Percentiles rank a stretch among this genome's conserved stretches.
These are phyloP conservation scores for Cystobasidium slooffiae DNA, from an alignment of 1,284 basidiomycete species.

Conservation along the genomic window DNA sequence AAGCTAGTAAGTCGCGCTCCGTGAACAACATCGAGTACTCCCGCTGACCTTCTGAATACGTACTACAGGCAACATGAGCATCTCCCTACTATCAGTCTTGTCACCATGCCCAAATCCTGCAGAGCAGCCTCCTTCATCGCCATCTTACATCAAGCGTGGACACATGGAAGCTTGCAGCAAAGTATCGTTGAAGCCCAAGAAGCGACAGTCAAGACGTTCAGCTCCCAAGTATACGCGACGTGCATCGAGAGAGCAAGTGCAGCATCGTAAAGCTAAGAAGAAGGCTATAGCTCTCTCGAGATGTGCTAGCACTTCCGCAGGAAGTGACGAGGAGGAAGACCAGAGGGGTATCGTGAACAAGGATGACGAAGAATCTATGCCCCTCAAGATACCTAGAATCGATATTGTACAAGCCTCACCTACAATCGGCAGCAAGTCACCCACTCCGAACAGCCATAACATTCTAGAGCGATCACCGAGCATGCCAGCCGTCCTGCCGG, in stretches of 20 bases:
- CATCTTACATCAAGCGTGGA: background rate
- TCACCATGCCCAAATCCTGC: too few relatives aligned
- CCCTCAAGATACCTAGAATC: background rate
- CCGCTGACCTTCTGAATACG: too few relatives aligned
- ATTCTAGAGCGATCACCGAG: background rate
- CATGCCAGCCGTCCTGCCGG: slow-evolving; percentile 18
- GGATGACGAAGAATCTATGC: background rate
- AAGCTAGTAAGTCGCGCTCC: background rate
- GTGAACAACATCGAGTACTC: background rate
- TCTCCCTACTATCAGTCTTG: too few relatives aligned
- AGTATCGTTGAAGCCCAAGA: background rate
- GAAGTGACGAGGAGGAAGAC: background rate
- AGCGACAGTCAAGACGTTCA: background rate
- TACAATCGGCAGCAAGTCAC: background rate
- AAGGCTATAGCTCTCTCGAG: background rate
- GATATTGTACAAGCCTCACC: slow-evolving; percentile 16
- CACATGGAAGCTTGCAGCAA: background rate
- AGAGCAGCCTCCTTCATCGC: background rate
- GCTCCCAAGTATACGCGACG: background rate
- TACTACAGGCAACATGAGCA: too few relatives aligned
- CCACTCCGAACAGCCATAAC: background rate
- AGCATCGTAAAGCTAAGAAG: background rate
- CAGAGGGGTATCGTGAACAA: too few relatives aligned
- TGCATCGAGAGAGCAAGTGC: background rate
- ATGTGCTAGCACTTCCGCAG: too few relatives aligned